Evolutionary conservation across 257 asterid species (phyloP).

Genomic region (Avicennia marina): DNA sequence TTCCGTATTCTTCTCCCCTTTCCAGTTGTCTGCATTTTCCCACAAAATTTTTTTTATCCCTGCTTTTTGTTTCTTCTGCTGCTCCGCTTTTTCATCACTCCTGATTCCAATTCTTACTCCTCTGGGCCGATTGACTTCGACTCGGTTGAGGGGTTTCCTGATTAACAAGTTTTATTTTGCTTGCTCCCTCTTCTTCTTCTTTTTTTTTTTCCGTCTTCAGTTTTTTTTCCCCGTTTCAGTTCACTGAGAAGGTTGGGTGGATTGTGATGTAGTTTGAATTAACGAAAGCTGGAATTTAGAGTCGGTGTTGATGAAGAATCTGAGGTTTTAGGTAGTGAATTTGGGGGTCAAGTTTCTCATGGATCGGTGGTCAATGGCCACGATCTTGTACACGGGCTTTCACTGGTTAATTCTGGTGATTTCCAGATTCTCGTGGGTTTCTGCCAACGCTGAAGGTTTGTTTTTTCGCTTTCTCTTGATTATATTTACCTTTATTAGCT

Average conservation of each 20-base stretch:
- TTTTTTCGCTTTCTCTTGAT: background rate
- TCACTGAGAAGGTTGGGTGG: conserved; percentile 5
- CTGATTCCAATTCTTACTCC: conserved; percentile 11
- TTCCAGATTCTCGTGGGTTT: conserved; percentile 41
- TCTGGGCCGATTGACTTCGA: background rate
- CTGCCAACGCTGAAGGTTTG: conserved; percentile 84
- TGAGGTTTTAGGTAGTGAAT: conserved; percentile 19
- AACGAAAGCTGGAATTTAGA: conserved; percentile 17
- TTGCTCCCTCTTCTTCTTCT: no score
- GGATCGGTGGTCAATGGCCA: conserved; percentile 59
- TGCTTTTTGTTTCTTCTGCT: conserved; percentile 14
- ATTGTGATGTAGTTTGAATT: conserved; percentile 14
- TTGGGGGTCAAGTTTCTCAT: conserved; percentile 23
- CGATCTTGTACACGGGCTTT: conserved; percentile 38
- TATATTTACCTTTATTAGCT: background rate
- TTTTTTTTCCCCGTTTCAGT: background rate
- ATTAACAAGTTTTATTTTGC: background rate
- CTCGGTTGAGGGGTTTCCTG: conserved; percentile 5
- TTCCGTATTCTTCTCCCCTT: conserved; percentile 5
- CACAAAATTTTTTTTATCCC: conserved; percentile 5
- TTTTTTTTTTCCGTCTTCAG: background rate
- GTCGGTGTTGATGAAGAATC: conserved; percentile 28
- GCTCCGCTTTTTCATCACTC: background rate
- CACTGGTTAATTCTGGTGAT: conserved; percentile 43
- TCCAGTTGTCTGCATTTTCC: conserved; percentile 15